Conservation (phyloP, 495 filamentous ascomycete species). For the Penicillium waksmanii region DNA sequence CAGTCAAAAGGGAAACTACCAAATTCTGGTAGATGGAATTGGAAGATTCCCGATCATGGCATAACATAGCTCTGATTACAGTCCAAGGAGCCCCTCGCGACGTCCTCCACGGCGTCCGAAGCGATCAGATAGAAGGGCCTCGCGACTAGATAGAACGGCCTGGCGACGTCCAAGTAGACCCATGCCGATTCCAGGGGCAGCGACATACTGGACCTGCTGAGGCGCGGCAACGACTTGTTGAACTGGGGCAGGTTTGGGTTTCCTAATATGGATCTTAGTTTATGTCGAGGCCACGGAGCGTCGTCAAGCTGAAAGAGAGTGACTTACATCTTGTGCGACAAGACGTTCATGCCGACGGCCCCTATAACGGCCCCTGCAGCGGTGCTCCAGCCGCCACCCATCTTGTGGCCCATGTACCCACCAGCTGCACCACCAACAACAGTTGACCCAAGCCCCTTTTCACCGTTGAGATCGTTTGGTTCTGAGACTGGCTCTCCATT, state of each 20-base stretch:
- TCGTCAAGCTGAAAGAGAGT: neutral
- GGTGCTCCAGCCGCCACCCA: slow-evolving; percentile 2
- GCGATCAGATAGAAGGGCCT: neutral
- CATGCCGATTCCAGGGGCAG: neutral
- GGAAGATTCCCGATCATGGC: too few species aligned
- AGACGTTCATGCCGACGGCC: neutral
- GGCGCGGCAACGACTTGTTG: neutral
- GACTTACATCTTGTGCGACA: slow-evolving; percentile 1
- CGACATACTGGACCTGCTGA: neutral
- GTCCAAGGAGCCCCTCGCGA: neutral
- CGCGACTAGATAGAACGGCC: neutral
- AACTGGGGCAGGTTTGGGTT: neutral
- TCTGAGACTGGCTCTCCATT: neutral
- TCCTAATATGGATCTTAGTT: neutral
- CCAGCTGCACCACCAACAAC: slow-evolving; percentile 7
- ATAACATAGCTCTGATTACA: too few species aligned
- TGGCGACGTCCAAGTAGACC: neutral
- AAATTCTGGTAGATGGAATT: too few species aligned
- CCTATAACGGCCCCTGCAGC: slow-evolving; percentile 1
- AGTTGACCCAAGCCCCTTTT: slow-evolving; percentile 6
- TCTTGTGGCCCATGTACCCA: slow-evolving; percentile 8
- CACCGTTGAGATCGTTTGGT: neutral
- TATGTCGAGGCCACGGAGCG: neutral
- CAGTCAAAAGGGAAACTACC: neutral
- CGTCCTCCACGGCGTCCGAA: neutral